These are phyloP conservation scores for Bryum argenteum DNA, from an alignment of 225 moss, liverwort and hornwort genomes.

Conservation along the genomic window DNA sequence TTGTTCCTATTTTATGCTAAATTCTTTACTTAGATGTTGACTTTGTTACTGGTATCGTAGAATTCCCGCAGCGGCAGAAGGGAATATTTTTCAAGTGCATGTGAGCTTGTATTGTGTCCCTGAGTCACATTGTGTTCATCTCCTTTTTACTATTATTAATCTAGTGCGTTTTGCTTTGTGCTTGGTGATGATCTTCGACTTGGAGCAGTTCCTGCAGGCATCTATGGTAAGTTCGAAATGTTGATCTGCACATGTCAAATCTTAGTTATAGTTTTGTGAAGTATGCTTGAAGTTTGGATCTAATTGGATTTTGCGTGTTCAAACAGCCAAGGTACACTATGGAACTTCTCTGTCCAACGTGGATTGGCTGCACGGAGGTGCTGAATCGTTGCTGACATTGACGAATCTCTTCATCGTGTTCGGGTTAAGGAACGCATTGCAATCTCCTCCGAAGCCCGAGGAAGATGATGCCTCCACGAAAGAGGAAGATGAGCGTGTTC, in stretches of 20 bases:
- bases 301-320: conserved; percentile 14
- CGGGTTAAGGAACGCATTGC: conserved; percentile 80
- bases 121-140: background rate
- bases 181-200: background rate
- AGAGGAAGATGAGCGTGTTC: conserved; percentile 70
- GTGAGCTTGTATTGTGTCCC: background rate
- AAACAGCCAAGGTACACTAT: conserved; percentile 93
- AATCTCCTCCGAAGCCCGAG: conserved; percentile 42
- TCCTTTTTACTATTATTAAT: conserved; percentile 24
- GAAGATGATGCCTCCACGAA: conserved; percentile 33
- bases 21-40: no score
- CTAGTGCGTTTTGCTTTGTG: conserved; percentile 18
- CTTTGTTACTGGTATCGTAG: background rate
- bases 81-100: background rate
- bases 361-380: conserved; percentile 97
- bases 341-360: conserved; percentile 98
- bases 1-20: no score
- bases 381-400: conserved; percentile 89
- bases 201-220: conserved; percentile 92
- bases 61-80: conserved; percentile 6
- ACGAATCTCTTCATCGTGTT: conserved; percentile 97
- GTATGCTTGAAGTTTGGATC: background rate
- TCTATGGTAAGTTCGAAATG: conserved; percentile 72
- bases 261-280: background rate
- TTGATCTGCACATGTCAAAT: conserved; percentile 3